Evolutionary conservation across 371 early-diverging fungal genomes (phyloP).

Genomic region (Syncephalastrum monosporum): DNA sequence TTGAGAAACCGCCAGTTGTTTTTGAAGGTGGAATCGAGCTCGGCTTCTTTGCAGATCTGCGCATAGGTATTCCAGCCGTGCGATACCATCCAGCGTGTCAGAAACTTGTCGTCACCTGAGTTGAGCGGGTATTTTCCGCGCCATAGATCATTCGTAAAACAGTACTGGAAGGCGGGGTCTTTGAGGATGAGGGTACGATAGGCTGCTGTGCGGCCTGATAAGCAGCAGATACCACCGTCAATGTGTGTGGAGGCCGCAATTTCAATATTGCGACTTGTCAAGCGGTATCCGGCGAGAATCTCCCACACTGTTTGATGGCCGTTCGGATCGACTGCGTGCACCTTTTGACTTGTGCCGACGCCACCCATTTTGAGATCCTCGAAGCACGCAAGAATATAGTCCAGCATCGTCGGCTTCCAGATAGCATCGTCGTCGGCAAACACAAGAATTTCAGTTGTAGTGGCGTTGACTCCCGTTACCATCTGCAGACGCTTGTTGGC

Average conservation of each 20-base stretch:
- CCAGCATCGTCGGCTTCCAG: slow-evolving; percentile 62
- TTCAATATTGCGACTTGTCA: slow-evolving; percentile 71
- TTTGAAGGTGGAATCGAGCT: slow-evolving; percentile 69
- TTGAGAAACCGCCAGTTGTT: slow-evolving; percentile 74
- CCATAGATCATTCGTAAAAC: slow-evolving; percentile 72
- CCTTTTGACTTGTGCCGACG: slow-evolving; percentile 69
- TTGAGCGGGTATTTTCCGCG: slow-evolving; percentile 67
- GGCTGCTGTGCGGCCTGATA: slow-evolving; percentile 74
- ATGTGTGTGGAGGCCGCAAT: slow-evolving; percentile 71
- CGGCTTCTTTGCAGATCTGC: slow-evolving; percentile 67
- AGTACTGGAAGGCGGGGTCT: slow-evolving; percentile 69
- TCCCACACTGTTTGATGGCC: slow-evolving; percentile 68
- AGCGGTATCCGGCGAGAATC: slow-evolving; percentile 66
- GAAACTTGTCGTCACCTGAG: slow-evolving; percentile 74
- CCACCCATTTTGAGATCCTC: slow-evolving; percentile 74
- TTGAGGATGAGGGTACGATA: slow-evolving; percentile 69
- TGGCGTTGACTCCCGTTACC: slow-evolving; percentile 67
- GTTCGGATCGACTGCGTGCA: slow-evolving; percentile 54
- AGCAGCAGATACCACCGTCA: slow-evolving; percentile 71
- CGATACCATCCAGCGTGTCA: slow-evolving; percentile 71
- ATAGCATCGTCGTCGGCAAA: slow-evolving; percentile 78
- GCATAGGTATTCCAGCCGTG: slow-evolving; percentile 71
- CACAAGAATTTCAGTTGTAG: slow-evolving; percentile 63
- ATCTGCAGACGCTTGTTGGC: slow-evolving; percentile 72
- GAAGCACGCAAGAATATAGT: slow-evolving; percentile 68